Conservation (phyloP, 495 filamentous ascomycete genomes). For the Alectoria sarmentosa region DNA sequence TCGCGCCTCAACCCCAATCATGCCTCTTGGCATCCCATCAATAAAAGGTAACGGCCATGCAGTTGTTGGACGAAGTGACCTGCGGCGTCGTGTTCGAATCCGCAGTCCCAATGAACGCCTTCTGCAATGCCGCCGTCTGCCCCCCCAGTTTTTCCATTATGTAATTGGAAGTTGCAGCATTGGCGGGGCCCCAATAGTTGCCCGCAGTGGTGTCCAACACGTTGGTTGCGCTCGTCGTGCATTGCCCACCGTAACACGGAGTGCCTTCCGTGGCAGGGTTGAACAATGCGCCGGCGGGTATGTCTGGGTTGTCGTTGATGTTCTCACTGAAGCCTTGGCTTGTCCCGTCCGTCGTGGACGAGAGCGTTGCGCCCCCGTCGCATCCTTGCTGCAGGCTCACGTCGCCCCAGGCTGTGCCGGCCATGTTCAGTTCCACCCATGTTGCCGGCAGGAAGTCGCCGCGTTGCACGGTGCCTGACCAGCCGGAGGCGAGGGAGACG, state of each 20-base stretch:
- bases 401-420: background rate
- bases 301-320: background rate
- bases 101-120: background rate
- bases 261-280: background rate
- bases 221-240: background rate
- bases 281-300: background rate
- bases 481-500: background rate
- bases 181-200: background rate
- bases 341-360: background rate
- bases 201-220: background rate
- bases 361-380: background rate
- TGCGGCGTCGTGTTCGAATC: slow-evolving; percentile 2
- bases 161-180: background rate
- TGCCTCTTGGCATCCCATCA: background rate
- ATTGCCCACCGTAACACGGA: background rate
- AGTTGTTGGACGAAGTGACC: background rate
- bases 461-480: background rate
- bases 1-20: background rate
- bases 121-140: background rate
- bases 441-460: background rate
- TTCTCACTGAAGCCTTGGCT: background rate
- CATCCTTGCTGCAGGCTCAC: slow-evolving; percentile 4
- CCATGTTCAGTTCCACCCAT: slow-evolving; percentile 5
- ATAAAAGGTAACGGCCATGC: background rate
- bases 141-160: background rate